phyloP scores from a whole-genome alignment of 306 rosid genomes.

The Begonia peltatifolia region DNA sequence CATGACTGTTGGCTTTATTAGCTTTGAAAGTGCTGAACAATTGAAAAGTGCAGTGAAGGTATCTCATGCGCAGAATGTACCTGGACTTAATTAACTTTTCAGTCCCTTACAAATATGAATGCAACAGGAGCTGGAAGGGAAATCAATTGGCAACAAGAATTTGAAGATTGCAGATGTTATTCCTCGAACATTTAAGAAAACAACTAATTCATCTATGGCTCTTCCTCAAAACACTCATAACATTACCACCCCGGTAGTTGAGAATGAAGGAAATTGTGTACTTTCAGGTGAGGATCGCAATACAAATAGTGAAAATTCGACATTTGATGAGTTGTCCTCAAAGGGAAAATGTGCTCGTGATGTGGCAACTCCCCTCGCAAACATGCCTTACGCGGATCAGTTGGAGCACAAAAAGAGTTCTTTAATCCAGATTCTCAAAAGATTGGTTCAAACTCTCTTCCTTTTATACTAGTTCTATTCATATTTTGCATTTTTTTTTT shows the following conservation, averaged over 20 bases:
- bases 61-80: conserved; percentile 8
- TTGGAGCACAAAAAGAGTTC: conserved; percentile 73
- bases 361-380: conserved; percentile 81
- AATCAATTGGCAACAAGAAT: conserved; percentile 45
- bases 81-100: no score
- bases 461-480: background rate
- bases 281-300: conserved; percentile 28
- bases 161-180: conserved; percentile 62
- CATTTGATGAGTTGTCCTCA: conserved; percentile 19
- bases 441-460: conserved; percentile 46
- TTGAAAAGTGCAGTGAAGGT: conserved; percentile 49
- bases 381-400: conserved; percentile 73
- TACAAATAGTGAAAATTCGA: conserved; percentile 20
- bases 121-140: conserved; percentile 51
- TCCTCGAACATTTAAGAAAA: conserved; percentile 62
- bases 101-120: conserved; percentile 5
- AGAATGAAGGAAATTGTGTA: background rate
- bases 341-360: conserved; percentile 47
- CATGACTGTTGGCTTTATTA: conserved; percentile 59
- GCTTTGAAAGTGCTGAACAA: conserved; percentile 60
- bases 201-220: conserved; percentile 19
- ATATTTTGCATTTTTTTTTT: background rate
- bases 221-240: conserved; percentile 9
- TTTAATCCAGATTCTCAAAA: conserved; percentile 61
- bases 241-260: background rate